Evolutionary conservation across 352 stramenopile species (phyloP), one percentile per base, ranked within the genome.

Genomic region (Pythium dissotocum): DNA sequence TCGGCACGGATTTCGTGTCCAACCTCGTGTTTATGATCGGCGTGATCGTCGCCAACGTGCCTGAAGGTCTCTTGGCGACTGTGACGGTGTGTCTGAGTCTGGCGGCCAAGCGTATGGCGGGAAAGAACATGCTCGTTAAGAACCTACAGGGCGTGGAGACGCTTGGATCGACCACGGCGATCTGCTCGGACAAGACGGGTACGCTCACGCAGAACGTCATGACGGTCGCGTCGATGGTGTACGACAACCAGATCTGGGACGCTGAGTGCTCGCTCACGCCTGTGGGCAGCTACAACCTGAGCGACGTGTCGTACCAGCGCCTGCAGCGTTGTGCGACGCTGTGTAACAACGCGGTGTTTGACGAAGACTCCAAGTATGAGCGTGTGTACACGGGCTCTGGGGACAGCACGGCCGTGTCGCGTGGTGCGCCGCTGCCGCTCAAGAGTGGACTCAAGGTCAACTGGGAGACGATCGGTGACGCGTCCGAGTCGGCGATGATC

Each of bases 161-260:
- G 10, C 76, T 98, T 7, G 94, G 93, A 8, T 97, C 88, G 5
- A 98, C 90, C 4, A 96, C 82, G 24, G 95, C 84, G 67, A 98
- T 99, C 69, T 98, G 89, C 77, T 96, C 89, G n/a, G 96, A 99
- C 72, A 98, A 98, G 79, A 98, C 94, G 1, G 94, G 94, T 18
- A 98, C 95, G 56, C 77, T 98, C 16, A 98, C 95, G 21, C 79
- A 94, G 54, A 98, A 98, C 70, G 84, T 97, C 66, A 98, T 98
- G 95, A 98, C 93, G 13, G 91, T 98, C 18, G 89, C 91, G 0
- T 80, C 96, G 33, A 42, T 86, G 51, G 91, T 85, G 33, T 93
- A 91, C 72, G 77, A 79, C 58, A 88, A 88, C 64, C 61, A 77
- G 36, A 95, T 89, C 49, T 83, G 76, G 68, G 88, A 97, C 65